Base-by-base conservation (phyloP, 306 rosid genomes). In the Quillaja saponaria region DNA sequence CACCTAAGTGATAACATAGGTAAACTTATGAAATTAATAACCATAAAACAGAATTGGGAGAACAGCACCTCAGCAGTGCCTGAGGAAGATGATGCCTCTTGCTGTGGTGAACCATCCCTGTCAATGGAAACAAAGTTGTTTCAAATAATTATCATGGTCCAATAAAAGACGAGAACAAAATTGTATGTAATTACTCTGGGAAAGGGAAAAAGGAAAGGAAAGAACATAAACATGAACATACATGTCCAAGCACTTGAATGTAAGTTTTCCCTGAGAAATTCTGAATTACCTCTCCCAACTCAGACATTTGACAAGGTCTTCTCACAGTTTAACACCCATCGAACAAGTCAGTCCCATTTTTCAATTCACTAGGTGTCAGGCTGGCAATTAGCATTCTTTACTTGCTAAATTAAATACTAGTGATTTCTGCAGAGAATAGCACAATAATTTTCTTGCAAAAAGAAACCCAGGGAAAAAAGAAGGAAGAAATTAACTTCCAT, bases 71-170 rank as follows among this genome's bases (percentile, higher is more conserved):
- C 65, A 13, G 38, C 55, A 42, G 60, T 35, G 19, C 58, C 13
- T 28, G 76, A 71, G 63, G 70, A 71, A 35, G 64, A 63, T 63
- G 45, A 15, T 61, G 37, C 66, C 31, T 33, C 62, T 18, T 75
- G 74, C 38, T 80, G 75, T 39, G 78, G 51, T 39, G 78, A 68
- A 44, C 67, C 80, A 51, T 74, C 60, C 6, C 77, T 71, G 67
- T 80, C 69, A 67, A 49, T 46, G 20, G 34, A 9, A 64, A 73
- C 34, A 61, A 34, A 20, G 17, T 31, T 19, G 38, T 64, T 34
- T 57, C 11, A 42, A 53, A 18, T 15, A 20, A 64, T 21, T 33
- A 55, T 25, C 49, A 52, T 57, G 8, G 63, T 63, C 35, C 60
- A 66, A 10, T 31, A 45, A 42, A 19, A 47, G 51, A 71, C 7